phyloP scores from a whole-genome alignment of 441 rosid genomes.

The Pelargonium citronellum region DNA sequence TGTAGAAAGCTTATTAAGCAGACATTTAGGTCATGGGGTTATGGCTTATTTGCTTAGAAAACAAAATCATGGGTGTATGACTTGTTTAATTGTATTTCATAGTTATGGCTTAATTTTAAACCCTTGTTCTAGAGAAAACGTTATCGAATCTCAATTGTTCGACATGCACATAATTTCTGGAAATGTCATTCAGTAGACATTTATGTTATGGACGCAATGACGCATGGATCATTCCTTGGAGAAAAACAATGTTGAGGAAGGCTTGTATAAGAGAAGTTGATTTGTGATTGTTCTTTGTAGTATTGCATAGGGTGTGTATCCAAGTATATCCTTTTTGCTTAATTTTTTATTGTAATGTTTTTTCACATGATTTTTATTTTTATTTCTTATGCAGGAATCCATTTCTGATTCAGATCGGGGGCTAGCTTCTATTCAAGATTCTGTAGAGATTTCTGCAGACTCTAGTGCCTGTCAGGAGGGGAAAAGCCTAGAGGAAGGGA shows the following conservation, averaged over 20 bases:
- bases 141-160: background rate
- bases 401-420: constrained; percentile 57
- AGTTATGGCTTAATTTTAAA: background rate
- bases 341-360: background rate
- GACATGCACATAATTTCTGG: background rate
- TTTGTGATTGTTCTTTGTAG: background rate
- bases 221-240: background rate
- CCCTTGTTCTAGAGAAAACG: background rate
- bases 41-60: background rate
- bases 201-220: background rate
- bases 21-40: background rate
- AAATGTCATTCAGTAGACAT: background rate
- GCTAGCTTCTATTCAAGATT: constrained; percentile 44
- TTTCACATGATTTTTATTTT: constrained; percentile 12
- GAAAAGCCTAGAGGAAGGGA: constrained; percentile 52
- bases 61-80: background rate
- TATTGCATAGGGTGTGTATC: background rate
- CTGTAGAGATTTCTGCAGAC: constrained; percentile 52
- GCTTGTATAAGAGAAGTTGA: background rate
- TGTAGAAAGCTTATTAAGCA: background rate
- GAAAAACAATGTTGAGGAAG: background rate
- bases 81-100: background rate
- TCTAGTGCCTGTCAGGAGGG: constrained; percentile 52
- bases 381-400: constrained; percentile 50
- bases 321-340: background rate